Percentiles rank a stretch among this genome's conserved stretches.
phyloP scores from a whole-genome alignment of 2,329 filamentous ascomycete species.

The Lachnellula suecica region DNA sequence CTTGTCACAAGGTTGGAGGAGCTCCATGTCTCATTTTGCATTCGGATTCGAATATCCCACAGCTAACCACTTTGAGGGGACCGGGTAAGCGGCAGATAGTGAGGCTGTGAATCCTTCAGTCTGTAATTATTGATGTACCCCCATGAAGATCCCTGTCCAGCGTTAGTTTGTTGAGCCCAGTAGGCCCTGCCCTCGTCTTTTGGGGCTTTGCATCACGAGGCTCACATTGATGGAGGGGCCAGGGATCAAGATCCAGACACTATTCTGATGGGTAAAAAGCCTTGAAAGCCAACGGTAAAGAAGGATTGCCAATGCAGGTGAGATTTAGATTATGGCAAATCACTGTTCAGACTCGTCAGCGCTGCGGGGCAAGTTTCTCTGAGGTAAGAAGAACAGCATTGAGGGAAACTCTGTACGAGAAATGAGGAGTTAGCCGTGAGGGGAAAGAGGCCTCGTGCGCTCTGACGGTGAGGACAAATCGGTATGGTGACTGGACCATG shows the following conservation, averaged over 20 bases:
- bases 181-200: slow-evolving; percentile 11
- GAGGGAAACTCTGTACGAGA: neutral
- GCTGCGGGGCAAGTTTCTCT: slow-evolving; percentile 15
- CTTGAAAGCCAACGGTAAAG: too few relatives aligned
- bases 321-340: slow-evolving; percentile 4
- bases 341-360: neutral
- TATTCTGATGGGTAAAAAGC: too few relatives aligned
- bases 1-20: neutral
- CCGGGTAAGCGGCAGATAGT: too few relatives aligned
- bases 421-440: slow-evolving; percentile 7
- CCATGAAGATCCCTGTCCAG: slow-evolving; percentile 13
- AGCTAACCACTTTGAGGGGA: too few relatives aligned
- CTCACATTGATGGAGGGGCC: slow-evolving; percentile 2
- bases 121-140: slow-evolving; percentile 9
- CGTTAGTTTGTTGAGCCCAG: neutral
- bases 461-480: neutral
- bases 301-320: too few relatives aligned
- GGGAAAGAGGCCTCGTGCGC: slow-evolving; percentile 10
- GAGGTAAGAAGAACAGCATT: slow-evolving; percentile 20
- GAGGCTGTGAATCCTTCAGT: too few relatives aligned
- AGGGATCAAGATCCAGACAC: neutral
- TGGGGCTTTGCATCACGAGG: slow-evolving; percentile 17
- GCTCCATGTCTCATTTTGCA: too few relatives aligned
- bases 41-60: too few relatives aligned
- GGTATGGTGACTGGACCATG: neutral